These are phyloP conservation scores for Coccomyxa subellipsoidea DNA, from an alignment of 163 green algal species.

Conservation along the genomic window DNA sequence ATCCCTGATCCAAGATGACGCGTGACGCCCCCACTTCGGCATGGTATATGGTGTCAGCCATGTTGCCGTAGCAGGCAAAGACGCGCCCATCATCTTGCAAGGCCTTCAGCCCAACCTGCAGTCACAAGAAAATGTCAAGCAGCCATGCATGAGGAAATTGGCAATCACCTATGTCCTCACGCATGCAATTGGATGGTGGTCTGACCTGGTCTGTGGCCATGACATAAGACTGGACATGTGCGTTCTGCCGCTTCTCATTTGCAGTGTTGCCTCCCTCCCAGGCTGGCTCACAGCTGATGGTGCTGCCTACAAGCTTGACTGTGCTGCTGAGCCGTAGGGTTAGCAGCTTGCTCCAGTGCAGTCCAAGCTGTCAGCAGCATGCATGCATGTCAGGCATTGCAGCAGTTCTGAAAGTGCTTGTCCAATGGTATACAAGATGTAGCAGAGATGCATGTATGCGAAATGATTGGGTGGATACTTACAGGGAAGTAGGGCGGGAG, in stretches of 20 bases:
- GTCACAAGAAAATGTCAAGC: neutral
- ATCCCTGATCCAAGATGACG: slow-evolving; percentile 55
- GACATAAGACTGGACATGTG: slow-evolving; percentile 46
- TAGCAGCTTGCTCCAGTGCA: slow-evolving; percentile 17
- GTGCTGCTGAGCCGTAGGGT: slow-evolving; percentile 1
- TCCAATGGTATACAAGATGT: neutral
- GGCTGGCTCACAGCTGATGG: slow-evolving; percentile 46
- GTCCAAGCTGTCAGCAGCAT: neutral
- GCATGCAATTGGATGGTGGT: neutral
- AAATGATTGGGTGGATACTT: neutral
- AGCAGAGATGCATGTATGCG: neutral
- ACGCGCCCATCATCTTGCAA: slow-evolving; percentile 27
- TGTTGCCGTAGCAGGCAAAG: slow-evolving; percentile 39
- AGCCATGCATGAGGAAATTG: no score
- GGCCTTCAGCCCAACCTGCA: slow-evolving; percentile 28
- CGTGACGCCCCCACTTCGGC: slow-evolving; percentile 48
- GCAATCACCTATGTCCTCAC: neutral
- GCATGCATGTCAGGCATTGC: slow-evolving; percentile 6
- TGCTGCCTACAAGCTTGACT: slow-evolving; percentile 56
- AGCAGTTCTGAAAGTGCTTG: neutral
- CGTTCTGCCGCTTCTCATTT: slow-evolving; percentile 29
- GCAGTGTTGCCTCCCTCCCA: neutral
- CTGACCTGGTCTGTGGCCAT: slow-evolving; percentile 40
- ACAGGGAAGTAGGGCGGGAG: slow-evolving; percentile 31
- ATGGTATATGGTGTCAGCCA: slow-evolving; percentile 49